These are phyloP conservation scores for Aegilops tauschii DNA, from an alignment of 176 grass and related monocot genomes.

Conservation along the genomic window DNA sequence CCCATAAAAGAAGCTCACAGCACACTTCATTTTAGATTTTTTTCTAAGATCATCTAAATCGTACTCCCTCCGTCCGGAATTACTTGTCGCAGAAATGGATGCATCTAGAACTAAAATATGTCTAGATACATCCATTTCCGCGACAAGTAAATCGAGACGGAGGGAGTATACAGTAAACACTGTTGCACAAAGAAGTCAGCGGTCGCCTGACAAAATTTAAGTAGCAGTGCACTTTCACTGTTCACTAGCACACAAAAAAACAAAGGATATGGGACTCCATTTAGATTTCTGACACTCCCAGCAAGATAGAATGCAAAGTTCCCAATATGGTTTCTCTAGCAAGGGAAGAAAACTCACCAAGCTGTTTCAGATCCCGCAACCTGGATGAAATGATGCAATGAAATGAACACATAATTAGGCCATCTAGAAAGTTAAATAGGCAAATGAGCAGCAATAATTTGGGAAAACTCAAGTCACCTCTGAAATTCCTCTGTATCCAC, in stretches of 20 bases:
- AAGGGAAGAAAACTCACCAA: constrained; percentile 50
- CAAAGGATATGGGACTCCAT: neutral
- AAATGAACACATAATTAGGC: constrained; percentile 10
- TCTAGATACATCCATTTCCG: no score
- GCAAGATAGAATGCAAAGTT: neutral
- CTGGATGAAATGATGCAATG: constrained; percentile 37
- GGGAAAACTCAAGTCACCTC: constrained; percentile 40
- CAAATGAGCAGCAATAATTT: neutral
- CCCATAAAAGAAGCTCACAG: neutral
- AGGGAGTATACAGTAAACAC: neutral
- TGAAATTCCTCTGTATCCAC: constrained; percentile 95
- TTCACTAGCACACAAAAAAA: neutral
- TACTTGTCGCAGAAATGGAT: no score
- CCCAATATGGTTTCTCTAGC: neutral
- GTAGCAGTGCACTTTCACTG: neutral
- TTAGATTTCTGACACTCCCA: neutral
- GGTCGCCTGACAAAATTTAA: neutral
- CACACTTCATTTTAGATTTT: neutral
- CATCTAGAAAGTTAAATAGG: constrained; percentile 1
- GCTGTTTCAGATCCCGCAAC: constrained; percentile 89
- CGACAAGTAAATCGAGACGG: no score
- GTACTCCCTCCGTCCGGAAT: no score
- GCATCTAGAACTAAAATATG: no score
- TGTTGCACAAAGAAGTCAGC: neutral
- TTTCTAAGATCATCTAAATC: no score